Base-by-base conservation (phyloP, 2,329 filamentous ascomycete genomes). In the Cyphellophora attinorum region DNA sequence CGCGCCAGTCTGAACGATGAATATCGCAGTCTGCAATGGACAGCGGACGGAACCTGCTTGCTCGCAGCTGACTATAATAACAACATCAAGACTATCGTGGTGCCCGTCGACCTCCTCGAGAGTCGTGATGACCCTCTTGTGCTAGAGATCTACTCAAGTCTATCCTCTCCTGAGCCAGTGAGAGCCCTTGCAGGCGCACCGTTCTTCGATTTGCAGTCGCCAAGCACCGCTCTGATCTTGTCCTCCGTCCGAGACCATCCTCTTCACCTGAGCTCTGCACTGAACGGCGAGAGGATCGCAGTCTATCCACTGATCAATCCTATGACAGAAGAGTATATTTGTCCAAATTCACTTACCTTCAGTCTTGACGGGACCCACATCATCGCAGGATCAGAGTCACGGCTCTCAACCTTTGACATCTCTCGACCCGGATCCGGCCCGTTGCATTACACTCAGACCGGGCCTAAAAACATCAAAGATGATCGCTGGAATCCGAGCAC, bases 351-450 rank as follows among this genome's bases (percentile, higher is more conserved):
- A 17, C 61, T 80, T 3, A 46, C 64, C n/a, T 79, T 74, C 51
- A 59, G 55, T 3, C 49, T 57, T 3, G 53, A 61, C 6, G 68
- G 69, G 6, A 59, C 58, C 1, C 59, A 59, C 5, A 79, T 80
- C 53, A 54, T 79, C 33, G 71, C 73, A 4, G 75, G 74, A n/a
- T 62, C 62, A 3, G 59, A 67, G 25, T 68, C 67, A 40, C 47
- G 62, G 8, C 65, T 79, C 29, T 65, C 68, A 28, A 49, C 68
- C 11, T 79, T 78, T 47, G 73, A 79, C 51, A 49, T 73, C 16
- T 57, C 59, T 4, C 57, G 68, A 6, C 50, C 63, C 4, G 60
- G 64, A 3, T 55, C 64, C 16, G 65, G 60, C 0, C 74, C 75
- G 0, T 39, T 66, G 2, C 49, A 54, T 2, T 57, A 54, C 31